Percentiles rank a stretch among this genome's conserved stretches.
These are phyloP conservation scores for Voacanga thouarsii DNA, from an alignment of 257 asterid genomes.

Conservation along the genomic window DNA sequence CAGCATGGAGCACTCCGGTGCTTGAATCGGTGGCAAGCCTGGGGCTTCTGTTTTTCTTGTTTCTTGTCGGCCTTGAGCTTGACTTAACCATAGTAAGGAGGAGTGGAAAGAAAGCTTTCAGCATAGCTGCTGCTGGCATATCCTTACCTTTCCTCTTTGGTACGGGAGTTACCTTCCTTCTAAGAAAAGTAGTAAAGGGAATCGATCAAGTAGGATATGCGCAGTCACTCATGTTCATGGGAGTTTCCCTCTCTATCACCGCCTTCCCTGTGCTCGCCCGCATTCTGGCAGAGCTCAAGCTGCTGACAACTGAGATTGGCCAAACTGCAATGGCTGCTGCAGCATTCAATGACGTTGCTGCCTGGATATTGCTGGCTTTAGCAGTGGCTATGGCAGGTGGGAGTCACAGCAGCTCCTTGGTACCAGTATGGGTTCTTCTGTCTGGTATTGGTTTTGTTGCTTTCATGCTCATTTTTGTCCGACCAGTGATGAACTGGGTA, in stretches of 20 bases:
- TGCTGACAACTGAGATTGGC: conserved; percentile 52
- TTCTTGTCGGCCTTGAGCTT: conserved; percentile 60
- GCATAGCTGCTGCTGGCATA: conserved; percentile 52
- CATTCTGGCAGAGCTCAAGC: conserved; percentile 57
- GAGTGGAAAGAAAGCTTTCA: conserved; percentile 38
- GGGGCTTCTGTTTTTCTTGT: conserved; percentile 57
- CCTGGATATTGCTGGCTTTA: conserved; percentile 65
- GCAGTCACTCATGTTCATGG: conserved; percentile 48
- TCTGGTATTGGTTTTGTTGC: conserved; percentile 40
- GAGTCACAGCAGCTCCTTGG: conserved; percentile 35
- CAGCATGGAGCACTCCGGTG: conserved; percentile 51
- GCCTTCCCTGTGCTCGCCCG: conserved; percentile 72
- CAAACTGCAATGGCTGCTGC: conserved; percentile 73
- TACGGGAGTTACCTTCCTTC: conserved; percentile 36
- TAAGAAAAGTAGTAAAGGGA: conserved; percentile 34
- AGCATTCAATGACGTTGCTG: conserved; percentile 57
- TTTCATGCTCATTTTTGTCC: conserved; percentile 47
- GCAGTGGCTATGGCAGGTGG: conserved; percentile 60
- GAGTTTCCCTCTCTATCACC: conserved; percentile 63
- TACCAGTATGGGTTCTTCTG: conserved; percentile 50
- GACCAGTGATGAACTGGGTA: conserved; percentile 54
- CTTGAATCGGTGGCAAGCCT: conserved; percentile 52
- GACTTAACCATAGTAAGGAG: conserved; percentile 41
- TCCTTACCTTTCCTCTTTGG: conserved; percentile 41
- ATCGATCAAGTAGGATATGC: conserved; percentile 37